phyloP scores from a whole-genome alignment of 2,329 filamentous ascomycete species.

The Diaporthe citri region DNA sequence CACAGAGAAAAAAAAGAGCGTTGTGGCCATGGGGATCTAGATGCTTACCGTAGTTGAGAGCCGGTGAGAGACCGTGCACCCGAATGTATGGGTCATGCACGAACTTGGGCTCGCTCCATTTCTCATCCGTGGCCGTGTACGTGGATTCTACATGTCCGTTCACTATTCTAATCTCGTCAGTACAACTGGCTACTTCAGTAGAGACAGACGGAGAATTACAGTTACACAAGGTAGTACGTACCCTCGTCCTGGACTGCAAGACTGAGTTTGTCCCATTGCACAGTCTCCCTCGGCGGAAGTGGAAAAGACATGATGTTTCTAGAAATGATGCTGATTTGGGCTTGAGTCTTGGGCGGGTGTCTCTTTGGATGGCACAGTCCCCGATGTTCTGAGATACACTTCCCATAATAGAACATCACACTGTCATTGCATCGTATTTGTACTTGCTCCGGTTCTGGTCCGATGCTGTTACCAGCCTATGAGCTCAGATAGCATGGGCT shows the following conservation, averaged over 20 bases:
- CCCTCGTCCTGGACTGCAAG: background rate
- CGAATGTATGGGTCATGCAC: constrained; percentile 86
- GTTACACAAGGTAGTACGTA: background rate
- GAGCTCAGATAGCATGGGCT: background rate
- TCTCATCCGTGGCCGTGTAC: constrained; percentile 78
- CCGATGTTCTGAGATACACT: background rate
- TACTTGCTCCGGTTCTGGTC: background rate
- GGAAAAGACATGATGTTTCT: background rate
- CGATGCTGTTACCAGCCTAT: background rate
- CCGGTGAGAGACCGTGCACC: constrained; percentile 95
- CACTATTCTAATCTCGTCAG: constrained; percentile 62
- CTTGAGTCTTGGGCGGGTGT: background rate
- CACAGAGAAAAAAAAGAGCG: background rate
- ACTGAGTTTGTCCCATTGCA: background rate
- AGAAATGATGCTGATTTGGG: background rate
- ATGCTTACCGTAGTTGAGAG: constrained; percentile 90
- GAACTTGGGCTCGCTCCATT: constrained; percentile 85
- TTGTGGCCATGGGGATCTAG: background rate
- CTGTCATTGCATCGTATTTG: background rate
- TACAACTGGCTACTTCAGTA: background rate
- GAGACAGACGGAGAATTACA: background rate
- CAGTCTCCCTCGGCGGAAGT: background rate
- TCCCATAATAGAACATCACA: background rate
- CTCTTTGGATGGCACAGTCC: background rate
- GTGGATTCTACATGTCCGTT: constrained; percentile 94